Evolutionary conservation across 2,329 filamentous ascomycete species (phyloP).

Genomic region (Botrytis porri): DNA sequence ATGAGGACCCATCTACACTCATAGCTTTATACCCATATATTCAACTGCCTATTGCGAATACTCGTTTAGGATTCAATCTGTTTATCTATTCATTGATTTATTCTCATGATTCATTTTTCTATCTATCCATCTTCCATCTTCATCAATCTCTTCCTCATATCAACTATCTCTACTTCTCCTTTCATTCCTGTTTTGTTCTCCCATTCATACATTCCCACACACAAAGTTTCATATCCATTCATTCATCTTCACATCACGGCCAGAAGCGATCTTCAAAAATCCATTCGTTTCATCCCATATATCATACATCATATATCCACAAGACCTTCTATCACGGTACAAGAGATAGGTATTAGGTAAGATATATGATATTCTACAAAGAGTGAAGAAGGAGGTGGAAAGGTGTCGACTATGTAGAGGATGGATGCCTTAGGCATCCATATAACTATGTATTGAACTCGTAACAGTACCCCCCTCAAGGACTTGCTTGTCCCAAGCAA

Average conservation of each 20-base stretch:
- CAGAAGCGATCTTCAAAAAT: background rate
- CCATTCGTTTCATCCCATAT: background rate
- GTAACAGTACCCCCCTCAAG: too few species aligned
- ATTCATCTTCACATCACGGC: background rate
- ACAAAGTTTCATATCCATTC: background rate
- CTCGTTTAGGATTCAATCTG: background rate
- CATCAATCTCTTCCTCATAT: background rate
- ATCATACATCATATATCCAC: too few species aligned
- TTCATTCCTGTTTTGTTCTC: background rate
- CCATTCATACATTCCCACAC: background rate
- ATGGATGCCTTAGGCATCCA: too few species aligned
- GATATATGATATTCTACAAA: too few species aligned
- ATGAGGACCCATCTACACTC: background rate
- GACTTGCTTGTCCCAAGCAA: too few species aligned
- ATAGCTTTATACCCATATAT: fast-evolving
- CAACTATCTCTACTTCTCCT: background rate
- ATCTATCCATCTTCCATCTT: background rate
- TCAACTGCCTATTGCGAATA: fast-evolving
- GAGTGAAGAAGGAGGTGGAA: too few species aligned
- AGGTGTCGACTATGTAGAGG: too few species aligned
- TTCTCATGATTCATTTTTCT: background rate
- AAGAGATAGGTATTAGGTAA: too few species aligned
- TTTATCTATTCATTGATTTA: background rate
- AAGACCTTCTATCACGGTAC: too few species aligned
- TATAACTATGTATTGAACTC: too few species aligned